Conservation (phyloP, 148 eudicot genomes). For the Amaranthus palmeri region DNA sequence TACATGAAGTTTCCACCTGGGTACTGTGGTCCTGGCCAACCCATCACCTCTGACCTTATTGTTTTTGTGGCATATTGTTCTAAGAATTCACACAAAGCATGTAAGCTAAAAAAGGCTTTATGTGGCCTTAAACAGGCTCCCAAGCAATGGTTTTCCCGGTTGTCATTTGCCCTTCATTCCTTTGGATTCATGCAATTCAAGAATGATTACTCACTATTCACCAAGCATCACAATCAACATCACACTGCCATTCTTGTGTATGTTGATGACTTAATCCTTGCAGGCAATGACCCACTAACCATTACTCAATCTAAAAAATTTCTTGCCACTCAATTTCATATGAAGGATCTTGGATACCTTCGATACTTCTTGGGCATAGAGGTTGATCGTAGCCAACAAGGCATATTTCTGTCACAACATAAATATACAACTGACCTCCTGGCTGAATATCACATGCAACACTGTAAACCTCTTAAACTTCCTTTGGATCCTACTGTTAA, state of each 20-base stretch:
- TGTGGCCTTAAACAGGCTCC: neutral
- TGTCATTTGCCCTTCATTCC: neutral
- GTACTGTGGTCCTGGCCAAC: neutral
- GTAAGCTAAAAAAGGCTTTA: neutral
- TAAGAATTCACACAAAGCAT: neutral
- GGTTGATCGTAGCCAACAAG: neutral
- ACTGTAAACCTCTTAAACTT: neutral
- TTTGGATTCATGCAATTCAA: neutral
- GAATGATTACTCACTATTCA: neutral
- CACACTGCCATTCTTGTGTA: neutral
- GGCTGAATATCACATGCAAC: neutral
- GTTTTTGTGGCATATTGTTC: fast-evolving
- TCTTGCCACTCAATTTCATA: neutral
- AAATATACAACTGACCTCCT: neutral
- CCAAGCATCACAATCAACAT: neutral
- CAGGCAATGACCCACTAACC: neutral
- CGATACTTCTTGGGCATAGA: neutral
- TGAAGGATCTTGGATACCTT: neutral
- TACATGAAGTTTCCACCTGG: neutral
- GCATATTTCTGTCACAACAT: neutral
- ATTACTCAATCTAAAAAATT: neutral
- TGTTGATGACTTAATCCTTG: neutral
- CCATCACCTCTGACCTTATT: too few species aligned
- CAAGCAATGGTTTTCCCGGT: neutral
- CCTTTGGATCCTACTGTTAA: neutral